Evolutionary conservation across 2,329 filamentous ascomycete genomes (phyloP).

Genomic region (Colletotrichum gigasporum): DNA sequence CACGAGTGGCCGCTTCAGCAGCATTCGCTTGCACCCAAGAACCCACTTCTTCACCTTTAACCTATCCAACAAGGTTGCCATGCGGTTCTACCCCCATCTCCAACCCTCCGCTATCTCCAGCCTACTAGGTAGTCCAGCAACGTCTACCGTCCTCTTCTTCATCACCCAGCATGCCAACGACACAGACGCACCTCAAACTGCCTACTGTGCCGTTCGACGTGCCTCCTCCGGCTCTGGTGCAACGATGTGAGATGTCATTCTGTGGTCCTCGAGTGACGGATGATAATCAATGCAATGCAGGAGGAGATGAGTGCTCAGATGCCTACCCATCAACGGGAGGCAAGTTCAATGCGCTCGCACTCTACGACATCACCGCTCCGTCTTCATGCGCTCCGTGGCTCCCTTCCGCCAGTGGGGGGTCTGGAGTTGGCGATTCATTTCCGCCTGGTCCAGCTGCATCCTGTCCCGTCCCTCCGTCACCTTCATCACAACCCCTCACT

Average conservation of each 20-base stretch:
- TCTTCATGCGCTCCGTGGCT: neutral
- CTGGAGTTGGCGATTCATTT: no score
- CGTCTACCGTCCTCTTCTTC: no score
- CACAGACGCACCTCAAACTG: neutral
- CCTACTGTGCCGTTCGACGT: neutral
- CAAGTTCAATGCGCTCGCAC: neutral
- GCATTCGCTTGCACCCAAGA: slow-evolving; percentile 6
- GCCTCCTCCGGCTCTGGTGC: neutral
- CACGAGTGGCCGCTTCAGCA: neutral
- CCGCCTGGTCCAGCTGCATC: no score
- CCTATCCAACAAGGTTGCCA: no score
- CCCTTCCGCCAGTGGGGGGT: neutral
- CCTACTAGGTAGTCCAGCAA: neutral
- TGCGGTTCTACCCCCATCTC: no score
- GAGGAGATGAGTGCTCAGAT: neutral
- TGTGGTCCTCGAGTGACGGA: neutral
- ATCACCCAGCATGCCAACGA: neutral
- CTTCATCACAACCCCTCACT: slow-evolving; percentile 4
- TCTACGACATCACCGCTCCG: neutral
- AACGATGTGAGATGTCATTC: slow-evolving; percentile 3
- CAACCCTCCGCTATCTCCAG: neutral
- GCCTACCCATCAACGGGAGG: no score
- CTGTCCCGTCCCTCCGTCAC: neutral
- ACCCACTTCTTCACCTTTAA: no score
- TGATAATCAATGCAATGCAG: neutral